phyloP scores from a whole-genome alignment of 208 protist genomes.

The Strigomonas culicis region DNA sequence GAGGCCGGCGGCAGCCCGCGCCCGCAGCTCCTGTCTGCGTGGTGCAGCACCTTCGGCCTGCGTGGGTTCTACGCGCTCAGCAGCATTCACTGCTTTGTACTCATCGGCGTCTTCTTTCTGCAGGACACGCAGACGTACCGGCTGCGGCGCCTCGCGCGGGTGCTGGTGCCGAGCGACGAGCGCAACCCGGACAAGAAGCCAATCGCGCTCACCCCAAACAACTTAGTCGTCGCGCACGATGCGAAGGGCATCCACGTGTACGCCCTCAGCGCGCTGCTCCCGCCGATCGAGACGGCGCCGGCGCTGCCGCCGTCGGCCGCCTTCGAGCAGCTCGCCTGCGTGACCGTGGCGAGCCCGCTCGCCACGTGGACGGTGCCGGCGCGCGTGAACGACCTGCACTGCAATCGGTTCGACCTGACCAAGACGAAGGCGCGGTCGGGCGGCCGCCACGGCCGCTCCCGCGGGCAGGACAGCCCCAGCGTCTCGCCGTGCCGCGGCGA shows the following conservation, averaged over 20 bases:
- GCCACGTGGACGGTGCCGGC: conserved; percentile 55
- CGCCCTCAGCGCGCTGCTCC: conserved; percentile 39
- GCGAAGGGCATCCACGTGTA: conserved; percentile 53
- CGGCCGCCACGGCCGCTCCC: background rate
- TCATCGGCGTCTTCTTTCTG: conserved; percentile 1
- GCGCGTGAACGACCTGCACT: conserved; percentile 75
- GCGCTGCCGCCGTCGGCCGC: background rate
- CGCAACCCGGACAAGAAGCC: conserved; percentile 87
- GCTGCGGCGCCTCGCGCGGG: conserved; percentile 47
- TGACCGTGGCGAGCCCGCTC: conserved; percentile 25
- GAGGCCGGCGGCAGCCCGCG: background rate
- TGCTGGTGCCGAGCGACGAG: conserved; percentile 49
- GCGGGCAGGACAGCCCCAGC: background rate
- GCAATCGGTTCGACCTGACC: conserved; percentile 54
- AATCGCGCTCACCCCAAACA: conserved; percentile 51
- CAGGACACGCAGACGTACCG: conserved; percentile 1
- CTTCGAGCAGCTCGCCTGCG: conserved; percentile 6
- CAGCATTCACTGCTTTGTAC: conserved; percentile 54
- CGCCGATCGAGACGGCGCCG: conserved; percentile 15
- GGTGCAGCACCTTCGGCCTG: conserved; percentile 20
- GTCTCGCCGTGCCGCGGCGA: background rate
- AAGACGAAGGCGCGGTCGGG: conserved; percentile 20
- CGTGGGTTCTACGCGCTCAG: conserved; percentile 69
- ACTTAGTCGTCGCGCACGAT: conserved; percentile 73
- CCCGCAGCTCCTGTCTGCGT: background rate